These are phyloP conservation scores for Chrysochromulina tobinii DNA, from an alignment of 78 protist species.

Conservation along the genomic window DNA sequence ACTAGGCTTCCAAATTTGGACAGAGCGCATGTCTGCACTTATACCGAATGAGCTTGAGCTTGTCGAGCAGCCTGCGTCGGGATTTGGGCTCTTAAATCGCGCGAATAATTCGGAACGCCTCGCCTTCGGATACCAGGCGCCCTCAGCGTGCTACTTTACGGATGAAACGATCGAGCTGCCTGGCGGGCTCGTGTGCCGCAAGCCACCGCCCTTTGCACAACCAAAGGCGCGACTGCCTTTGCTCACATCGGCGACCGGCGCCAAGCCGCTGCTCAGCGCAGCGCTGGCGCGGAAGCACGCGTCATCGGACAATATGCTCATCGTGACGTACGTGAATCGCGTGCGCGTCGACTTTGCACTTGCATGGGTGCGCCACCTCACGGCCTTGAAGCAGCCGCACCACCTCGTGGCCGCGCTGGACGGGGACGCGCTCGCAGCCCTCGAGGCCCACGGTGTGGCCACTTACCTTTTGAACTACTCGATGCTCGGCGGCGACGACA, in stretches of 20 bases:
- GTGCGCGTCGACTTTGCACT: neutral
- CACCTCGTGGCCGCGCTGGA: neutral
- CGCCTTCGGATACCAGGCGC: no score
- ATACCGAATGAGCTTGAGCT: no score
- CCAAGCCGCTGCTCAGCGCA: neutral
- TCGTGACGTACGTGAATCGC: neutral
- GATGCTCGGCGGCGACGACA: neutral
- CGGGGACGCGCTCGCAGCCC: neutral
- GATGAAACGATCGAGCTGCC: neutral
- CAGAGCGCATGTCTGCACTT: no score
- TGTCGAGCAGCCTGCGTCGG: no score
- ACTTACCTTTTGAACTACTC: neutral
- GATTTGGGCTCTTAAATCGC: no score
- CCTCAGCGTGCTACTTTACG: no score
- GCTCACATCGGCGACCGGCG: neutral
- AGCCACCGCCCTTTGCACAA: neutral
- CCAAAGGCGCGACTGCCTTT: neutral
- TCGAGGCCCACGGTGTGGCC: neutral
- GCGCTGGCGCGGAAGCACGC: constrained; percentile 6
- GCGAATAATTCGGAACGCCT: no score
- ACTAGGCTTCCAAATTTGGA: no score
- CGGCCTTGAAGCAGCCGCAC: neutral
- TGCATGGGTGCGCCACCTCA: neutral
- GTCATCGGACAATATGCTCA: neutral
- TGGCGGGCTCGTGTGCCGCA: neutral